Base-by-base conservation (phyloP, 2,329 filamentous ascomycete genomes). In the Escovopsis sp. region DNA sequence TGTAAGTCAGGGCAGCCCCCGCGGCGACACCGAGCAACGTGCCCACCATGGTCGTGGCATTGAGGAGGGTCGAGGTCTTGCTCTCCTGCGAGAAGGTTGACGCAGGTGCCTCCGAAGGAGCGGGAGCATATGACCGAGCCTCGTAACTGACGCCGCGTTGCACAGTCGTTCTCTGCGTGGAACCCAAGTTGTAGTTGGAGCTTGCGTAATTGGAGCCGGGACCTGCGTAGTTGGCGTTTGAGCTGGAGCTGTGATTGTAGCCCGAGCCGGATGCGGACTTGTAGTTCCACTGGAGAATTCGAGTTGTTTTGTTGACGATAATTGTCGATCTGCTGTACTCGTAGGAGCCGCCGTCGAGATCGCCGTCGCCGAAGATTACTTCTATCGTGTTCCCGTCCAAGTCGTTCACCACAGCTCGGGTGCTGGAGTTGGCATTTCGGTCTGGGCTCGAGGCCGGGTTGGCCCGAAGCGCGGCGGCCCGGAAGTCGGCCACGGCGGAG, bases 301-400 rank as follows among this genome's bases (percentile, higher is more conserved):
- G 67, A 59, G 15, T 59, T 53, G n/a, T 56, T 33, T 59, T 58
- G 3, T 59, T 61, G 26, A 49, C 55, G 35, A 59, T 58, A 19
- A 61, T 47, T 4, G 57, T 58, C 12, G 60, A 56, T 19, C 60
- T 59, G 32, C 44, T 49, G 48, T 64, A 58, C 42, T 55, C 50
- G 28, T 32, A 32, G 6, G 60, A 49, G 26, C 59, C 51, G 40
- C 49, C 48, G 34, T 50, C 43, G 34, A 47, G 46, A n/a, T 44
- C 44, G 45, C 49, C 50, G 32, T 59, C 59, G 35, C 53, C 50
- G 34, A 77, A 82, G 40, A 88, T 75, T 28, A 85, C 82, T 56
- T 91, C 84, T 56, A 94, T 78, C 51, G 74, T 82, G 64, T 94
- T 93, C 40, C 84, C 84, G 63, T 94, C 85, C 43, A 85, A 72